Conservation (phyloP, 2,329 filamentous ascomycete species). For the Fusarium secorum region DNA sequence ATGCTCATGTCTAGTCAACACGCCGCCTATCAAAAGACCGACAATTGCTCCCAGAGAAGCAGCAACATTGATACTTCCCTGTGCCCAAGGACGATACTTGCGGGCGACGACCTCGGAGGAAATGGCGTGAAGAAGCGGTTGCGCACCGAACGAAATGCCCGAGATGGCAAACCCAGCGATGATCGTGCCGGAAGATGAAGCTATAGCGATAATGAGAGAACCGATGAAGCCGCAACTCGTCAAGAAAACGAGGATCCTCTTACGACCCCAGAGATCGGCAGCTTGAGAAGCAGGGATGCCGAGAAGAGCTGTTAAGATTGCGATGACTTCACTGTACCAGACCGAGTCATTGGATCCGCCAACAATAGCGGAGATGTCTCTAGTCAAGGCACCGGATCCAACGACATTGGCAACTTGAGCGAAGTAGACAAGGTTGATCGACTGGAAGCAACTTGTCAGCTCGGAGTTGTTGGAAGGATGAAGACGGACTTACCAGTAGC, state of each 20-base stretch:
- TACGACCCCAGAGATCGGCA: background rate
- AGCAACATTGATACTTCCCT: background rate
- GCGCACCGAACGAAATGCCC: background rate
- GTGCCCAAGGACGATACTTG: background rate
- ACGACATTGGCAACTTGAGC: background rate
- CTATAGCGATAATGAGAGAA: background rate
- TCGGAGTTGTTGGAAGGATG: background rate
- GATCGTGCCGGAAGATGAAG: fast-evolving
- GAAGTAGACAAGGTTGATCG: background rate
- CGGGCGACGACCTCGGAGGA: background rate
- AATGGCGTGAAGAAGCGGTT: background rate
- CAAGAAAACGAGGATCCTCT: background rate
- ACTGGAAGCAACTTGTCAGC: background rate
- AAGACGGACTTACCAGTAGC: fast-evolving
- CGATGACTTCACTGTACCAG: background rate
- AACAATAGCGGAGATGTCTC: background rate
- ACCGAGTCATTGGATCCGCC: background rate
- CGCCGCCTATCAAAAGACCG: background rate
- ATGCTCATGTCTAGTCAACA: background rate
- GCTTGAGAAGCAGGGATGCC: background rate
- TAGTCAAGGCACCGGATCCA: background rate
- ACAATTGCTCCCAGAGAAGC: background rate
- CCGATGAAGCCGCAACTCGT: background rate
- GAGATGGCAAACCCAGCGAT: background rate
- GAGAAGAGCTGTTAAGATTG: background rate